Evolutionary conservation across 805 yeast genomes (phyloP), one percentile per base, ranked within the genome.

Genomic region (Tetrapisispora arboricola): DNA sequence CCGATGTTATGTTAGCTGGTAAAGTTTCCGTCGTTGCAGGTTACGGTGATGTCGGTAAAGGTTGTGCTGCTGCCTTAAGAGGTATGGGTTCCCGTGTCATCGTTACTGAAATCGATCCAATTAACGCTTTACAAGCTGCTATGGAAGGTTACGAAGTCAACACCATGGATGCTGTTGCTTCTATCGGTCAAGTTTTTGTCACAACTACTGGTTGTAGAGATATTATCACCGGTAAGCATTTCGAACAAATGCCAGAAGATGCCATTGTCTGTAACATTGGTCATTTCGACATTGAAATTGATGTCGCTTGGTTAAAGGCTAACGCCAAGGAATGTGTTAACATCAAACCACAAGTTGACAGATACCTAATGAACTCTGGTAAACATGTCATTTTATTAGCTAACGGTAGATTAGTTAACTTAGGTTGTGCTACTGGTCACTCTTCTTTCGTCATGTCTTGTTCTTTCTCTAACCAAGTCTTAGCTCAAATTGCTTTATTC

Each of bases 391-490:
- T 90, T 72, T 76, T 90, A 65, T 82, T 90, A 61, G 98, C 98
- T 54, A 96, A 88, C 72, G 98, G 98, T 73, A 86, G 98, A 76
- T 82, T 90, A 61, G 97, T 90, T 67, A 90, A 90, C 87, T 77
- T 90, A 66, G 98, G 98, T 61, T 92, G 97, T 75, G 98, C 97
- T 66, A 90, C 97, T 62, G 98, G 98, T 66, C 98, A 90, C 79
- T 84, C 97, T 40, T 86, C 96, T 32, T 90, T 90, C 66, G 98
- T 90, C 64, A 90, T 90, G 98, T 86, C 96, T 49, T 92, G 97
- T 75, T 90, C 97, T 42, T 90, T 90, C 94, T 85, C 96, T 59
- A 90, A 90, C 84, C 98, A 90, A 76, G 96, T 90, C 50, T 77
- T 90, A 66, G 98, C 98, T 58, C 98, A 90, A 76, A 90, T 88